phyloP scores from a whole-genome alignment of 345 rosid species.

The Gossypium bickii region DNA sequence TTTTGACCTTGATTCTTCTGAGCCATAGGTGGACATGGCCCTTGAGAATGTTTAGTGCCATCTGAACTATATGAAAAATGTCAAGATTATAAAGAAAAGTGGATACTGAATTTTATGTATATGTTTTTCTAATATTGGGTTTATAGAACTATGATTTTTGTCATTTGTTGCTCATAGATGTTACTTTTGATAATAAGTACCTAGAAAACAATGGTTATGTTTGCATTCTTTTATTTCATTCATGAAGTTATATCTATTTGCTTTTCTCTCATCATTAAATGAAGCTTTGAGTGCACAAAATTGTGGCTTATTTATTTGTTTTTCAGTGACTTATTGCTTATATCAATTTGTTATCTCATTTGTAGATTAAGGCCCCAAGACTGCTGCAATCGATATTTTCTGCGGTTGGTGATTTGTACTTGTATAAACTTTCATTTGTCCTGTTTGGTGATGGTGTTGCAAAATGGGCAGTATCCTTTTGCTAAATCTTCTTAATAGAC shows the following conservation, averaged over 20 bases:
- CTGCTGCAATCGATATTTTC: constrained; percentile 77
- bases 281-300: not conserved
- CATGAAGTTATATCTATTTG: not conserved
- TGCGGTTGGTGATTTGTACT: constrained; percentile 81
- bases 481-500: not conserved
- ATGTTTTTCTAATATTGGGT: not conserved
- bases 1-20: not conserved
- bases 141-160: not conserved
- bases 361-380: constrained; percentile 66
- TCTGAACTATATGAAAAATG: not conserved
- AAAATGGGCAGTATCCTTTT: constrained; percentile 86
- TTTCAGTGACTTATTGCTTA: not conserved
- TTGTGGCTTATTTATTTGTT: constrained; percentile 3
- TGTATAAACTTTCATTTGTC: constrained; percentile 57
- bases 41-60: too few species aligned
- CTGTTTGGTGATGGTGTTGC: constrained; percentile 57
- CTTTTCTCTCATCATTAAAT: not conserved
- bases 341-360: constrained; percentile 12
- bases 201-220: not conserved
- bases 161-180: not conserved
- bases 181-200: not conserved
- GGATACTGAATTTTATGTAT: not conserved
- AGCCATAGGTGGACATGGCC: not conserved
- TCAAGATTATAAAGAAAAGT: not conserved
- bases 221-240: not conserved